Conservation (phyloP, 805 yeast species). For the Kluyveromyces dobzhanskii region DNA sequence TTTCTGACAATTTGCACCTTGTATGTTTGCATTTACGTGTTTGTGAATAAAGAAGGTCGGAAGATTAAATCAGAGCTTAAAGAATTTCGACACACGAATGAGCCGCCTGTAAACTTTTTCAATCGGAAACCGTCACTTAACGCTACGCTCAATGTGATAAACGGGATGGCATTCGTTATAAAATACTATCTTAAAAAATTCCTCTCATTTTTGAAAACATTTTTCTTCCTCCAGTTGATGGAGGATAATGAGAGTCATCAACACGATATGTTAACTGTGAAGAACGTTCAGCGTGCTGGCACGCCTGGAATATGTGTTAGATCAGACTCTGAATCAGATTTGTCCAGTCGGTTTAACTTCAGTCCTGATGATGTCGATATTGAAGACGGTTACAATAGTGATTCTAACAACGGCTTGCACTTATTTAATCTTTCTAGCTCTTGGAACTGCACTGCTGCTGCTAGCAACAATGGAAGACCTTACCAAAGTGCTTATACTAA, state of each 20-base stretch:
- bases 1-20: conserved; percentile 53
- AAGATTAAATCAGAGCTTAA: conserved; percentile 35
- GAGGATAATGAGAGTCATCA: conserved; percentile 11
- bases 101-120: not conserved
- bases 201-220: conserved; percentile 10
- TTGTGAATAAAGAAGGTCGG: conserved; percentile 57
- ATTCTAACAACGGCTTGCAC: conserved; percentile 1
- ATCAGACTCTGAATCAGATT: not conserved
- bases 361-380: conserved; percentile 2
- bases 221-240: conserved; percentile 18
- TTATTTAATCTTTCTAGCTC: not conserved
- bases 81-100: conserved; percentile 17
- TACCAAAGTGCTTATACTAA: too few species aligned
- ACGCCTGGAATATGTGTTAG: not conserved
- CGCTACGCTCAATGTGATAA: not conserved
- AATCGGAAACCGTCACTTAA: not conserved
- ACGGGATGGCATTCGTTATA: not conserved
- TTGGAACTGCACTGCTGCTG: too few species aligned
- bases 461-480: too few species aligned
- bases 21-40: conserved; percentile 63
- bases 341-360: not conserved
- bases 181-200: conserved; percentile 6
- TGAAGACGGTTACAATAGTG: conserved; percentile 3
- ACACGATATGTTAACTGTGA: not conserved
- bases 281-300: not conserved